Evolutionary conservation across 371 early-diverging fungal species (phyloP).

Genomic region (Mortierella sp.): DNA sequence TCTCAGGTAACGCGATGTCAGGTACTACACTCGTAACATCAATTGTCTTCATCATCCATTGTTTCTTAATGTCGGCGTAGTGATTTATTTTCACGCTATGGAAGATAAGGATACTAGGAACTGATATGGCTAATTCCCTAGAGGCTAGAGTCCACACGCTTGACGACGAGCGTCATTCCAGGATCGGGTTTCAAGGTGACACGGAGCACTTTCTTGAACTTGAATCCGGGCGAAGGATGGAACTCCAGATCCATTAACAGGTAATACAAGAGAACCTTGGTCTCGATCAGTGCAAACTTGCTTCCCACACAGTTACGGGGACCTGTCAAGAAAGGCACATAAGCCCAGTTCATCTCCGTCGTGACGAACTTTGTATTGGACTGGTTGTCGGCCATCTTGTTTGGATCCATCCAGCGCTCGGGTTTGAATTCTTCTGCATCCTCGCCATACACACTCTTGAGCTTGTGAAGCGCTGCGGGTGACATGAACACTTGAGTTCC

Average conservation of each 20-base stretch:
- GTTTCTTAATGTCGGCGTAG: conserved; percentile 4
- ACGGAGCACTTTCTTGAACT: conserved; percentile 39
- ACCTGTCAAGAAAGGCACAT: conserved; percentile 73
- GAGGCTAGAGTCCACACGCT: conserved; percentile 9
- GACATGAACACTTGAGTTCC: conserved; percentile 60
- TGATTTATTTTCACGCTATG: conserved; percentile 5
- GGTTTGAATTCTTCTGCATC: conserved; percentile 41
- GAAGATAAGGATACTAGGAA: too few relatives aligned
- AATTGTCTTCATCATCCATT: too few relatives aligned
- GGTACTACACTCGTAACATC: too few relatives aligned
- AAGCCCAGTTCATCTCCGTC: conserved; percentile 54
- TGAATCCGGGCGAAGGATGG: conserved; percentile 42
- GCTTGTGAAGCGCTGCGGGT: conserved; percentile 58
- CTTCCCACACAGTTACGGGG: conserved; percentile 56
- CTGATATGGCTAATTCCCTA: too few relatives aligned
- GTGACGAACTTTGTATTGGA: conserved; percentile 27
- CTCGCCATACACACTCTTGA: conserved; percentile 43
- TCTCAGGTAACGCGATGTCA: too few relatives aligned
- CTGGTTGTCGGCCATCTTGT: conserved; percentile 3
- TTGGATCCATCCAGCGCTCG: conserved; percentile 47
- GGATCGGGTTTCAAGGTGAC: conserved; percentile 56
- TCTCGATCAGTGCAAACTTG: conserved; percentile 59
- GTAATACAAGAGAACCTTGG: conserved; percentile 56
- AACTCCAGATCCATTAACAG: conserved; percentile 54
- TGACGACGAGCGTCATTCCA: conserved; percentile 45